A percentile compares a stretch with the other conserved stretches of the same genome.
phyloP scores from a whole-genome alignment of 495 filamentous ascomycete species.

The Barbatosphaeria neglecta region DNA sequence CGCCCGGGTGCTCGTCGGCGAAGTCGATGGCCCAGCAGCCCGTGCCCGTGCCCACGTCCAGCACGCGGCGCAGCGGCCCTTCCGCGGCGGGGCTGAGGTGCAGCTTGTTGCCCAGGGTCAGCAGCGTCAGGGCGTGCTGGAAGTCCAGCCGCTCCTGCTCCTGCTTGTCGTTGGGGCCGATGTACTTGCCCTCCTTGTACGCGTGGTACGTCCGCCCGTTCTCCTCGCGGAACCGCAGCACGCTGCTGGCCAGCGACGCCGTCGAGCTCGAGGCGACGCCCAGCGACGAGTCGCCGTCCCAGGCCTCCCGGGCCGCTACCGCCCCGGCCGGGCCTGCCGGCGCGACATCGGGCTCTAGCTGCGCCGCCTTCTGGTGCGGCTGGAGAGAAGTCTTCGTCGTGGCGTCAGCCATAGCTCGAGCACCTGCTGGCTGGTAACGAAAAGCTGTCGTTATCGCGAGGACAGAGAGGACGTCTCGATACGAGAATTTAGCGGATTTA shows the following conservation, averaged over 20 bases:
- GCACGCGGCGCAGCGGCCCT: slow-evolving; percentile 20
- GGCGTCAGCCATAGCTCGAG: neutral
- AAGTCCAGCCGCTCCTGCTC: slow-evolving; percentile 10
- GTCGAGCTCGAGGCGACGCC: neutral
- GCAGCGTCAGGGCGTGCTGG: slow-evolving; percentile 34
- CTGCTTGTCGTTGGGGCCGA: slow-evolving; percentile 38
- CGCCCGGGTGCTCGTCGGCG: slow-evolving; percentile 17
- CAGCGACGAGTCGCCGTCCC: neutral
- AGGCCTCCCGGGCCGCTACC: neutral
- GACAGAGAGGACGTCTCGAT: too few species aligned
- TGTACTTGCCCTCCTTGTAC: slow-evolving; percentile 13
- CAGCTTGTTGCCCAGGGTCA: slow-evolving; percentile 30
- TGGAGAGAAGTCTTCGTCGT: neutral
- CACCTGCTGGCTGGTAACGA: too few species aligned
- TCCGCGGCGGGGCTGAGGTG: slow-evolving; percentile 14
- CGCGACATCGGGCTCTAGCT: neutral
- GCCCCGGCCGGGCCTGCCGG: too few species aligned
- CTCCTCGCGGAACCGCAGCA: slow-evolving; percentile 15
- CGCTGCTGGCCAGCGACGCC: slow-evolving; percentile 15
- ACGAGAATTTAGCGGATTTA: too few species aligned
- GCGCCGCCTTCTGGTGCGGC: neutral
- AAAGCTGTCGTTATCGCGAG: too few species aligned
- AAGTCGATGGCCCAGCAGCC: slow-evolving; percentile 38
- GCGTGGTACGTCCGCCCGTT: neutral
- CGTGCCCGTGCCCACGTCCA: slow-evolving; percentile 38